These are phyloP conservation scores for Ganoderma meredithae DNA, from an alignment of 1,284 basidiomycete genomes.

Conservation along the genomic window DNA sequence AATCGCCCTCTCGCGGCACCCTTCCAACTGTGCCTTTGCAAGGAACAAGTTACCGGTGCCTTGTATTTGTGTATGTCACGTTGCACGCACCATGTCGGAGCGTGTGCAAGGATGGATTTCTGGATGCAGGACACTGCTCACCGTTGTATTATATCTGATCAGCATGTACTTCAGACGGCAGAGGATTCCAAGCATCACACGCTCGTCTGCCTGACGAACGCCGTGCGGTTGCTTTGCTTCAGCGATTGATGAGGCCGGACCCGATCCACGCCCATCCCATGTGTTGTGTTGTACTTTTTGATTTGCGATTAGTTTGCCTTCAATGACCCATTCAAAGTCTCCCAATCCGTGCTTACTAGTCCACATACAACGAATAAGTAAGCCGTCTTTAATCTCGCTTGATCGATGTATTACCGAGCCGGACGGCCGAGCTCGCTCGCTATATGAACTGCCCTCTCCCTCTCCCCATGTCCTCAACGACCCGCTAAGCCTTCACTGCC, in stretches of 20 bases:
- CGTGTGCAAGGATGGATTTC: not conserved
- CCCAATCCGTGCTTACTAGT: no score
- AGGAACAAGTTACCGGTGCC: not conserved
- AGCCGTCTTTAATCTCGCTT: not conserved
- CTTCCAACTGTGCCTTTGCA: not conserved
- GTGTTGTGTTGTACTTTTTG: conserved; percentile 2
- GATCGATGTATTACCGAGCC: conserved; percentile 20
- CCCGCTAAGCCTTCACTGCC: conserved; percentile 12
- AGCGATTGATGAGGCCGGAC: conserved; percentile 15
- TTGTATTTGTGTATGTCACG: not conserved
- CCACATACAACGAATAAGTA: not conserved
- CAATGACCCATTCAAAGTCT: not conserved
- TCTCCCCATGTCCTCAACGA: conserved; percentile 23
- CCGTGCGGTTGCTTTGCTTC: conserved; percentile 22
- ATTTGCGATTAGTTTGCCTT: not conserved
- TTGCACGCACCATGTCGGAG: not conserved
- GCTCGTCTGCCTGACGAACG: conserved; percentile 22
- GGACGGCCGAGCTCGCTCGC: conserved; percentile 10
- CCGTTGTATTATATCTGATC: conserved; percentile 24
- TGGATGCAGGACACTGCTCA: not conserved
- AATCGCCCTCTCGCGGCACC: not conserved
- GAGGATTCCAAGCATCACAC: not conserved
- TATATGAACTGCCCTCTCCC: conserved; percentile 26
- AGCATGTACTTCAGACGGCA: conserved; percentile 2
- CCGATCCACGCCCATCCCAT: conserved; percentile 10